Conservation (phyloP, 2,329 filamentous ascomycete genomes). For the Colletotrichum tropicale region DNA sequence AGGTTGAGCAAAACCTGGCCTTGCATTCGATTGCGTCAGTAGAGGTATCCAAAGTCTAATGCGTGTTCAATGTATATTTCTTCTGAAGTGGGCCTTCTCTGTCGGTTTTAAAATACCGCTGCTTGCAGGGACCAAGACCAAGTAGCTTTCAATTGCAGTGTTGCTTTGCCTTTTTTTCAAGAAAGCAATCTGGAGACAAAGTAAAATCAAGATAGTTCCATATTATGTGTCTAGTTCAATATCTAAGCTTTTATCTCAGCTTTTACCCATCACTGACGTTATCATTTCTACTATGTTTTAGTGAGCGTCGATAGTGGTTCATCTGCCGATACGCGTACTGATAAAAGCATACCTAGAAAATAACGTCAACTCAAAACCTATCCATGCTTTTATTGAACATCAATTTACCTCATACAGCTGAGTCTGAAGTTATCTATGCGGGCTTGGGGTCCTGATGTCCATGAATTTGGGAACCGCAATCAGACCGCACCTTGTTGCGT, state of each 20-base stretch:
- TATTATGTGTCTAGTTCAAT: accelerated
- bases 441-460: accelerated
- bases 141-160: accelerated
- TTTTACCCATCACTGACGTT: background rate
- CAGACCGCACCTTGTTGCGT: background rate
- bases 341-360: background rate
- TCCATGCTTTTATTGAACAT: background rate
- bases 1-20: background rate
- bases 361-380: background rate
- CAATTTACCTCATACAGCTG: background rate
- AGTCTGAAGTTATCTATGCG: background rate
- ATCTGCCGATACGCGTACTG: background rate
- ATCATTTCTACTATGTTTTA: accelerated
- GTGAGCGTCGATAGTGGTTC: background rate
- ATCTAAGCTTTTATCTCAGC: background rate
- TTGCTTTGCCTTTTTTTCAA: background rate
- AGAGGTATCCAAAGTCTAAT: background rate
- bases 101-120: no score
- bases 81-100: no score
- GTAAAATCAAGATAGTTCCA: background rate
- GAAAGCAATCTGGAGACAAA: background rate
- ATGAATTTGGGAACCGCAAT: accelerated
- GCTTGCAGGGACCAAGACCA: accelerated
- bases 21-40: background rate
- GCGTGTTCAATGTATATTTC: background rate